These are phyloP conservation scores for Cenchrus purpureus DNA, from an alignment of 176 grass and related monocot species.

Conservation along the genomic window DNA sequence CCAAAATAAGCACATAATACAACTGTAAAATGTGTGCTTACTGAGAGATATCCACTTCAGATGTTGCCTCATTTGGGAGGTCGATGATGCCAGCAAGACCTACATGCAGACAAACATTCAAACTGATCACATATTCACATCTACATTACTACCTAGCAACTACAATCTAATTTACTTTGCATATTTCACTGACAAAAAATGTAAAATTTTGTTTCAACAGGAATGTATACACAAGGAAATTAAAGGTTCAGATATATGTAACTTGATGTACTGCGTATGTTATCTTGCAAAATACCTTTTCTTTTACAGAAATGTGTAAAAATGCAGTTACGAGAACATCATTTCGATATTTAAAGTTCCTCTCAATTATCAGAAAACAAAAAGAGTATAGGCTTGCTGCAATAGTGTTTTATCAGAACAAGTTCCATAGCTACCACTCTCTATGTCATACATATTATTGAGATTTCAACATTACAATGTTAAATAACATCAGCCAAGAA, in stretches of 20 bases:
- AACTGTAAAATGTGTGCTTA: conserved; percentile 41
- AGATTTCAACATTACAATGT: neutral
- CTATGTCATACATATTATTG: neutral
- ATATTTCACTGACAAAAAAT: neutral
- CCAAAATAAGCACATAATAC: neutral
- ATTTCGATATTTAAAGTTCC: conserved; percentile 2
- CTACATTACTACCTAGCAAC: neutral
- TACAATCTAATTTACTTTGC: neutral
- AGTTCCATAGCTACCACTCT: neutral
- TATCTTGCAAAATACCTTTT: neutral
- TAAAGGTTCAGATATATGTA: neutral
- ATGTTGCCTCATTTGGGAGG: conserved; percentile 46
- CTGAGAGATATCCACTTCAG: conserved; percentile 58
- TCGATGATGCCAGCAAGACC: conserved; percentile 61
- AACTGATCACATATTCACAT: conserved; percentile 13
- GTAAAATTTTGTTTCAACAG: neutral
- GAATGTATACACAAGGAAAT: neutral
- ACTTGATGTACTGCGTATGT: neutral
- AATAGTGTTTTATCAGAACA: conserved; percentile 15
- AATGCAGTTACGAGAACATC: neutral
- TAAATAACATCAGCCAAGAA: conserved; percentile 20
- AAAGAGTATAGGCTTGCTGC: neutral
- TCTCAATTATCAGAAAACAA: neutral
- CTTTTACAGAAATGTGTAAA: neutral
- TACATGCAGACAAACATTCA: conserved; percentile 36